phyloP scores from a whole-genome alignment of 1,284 basidiomycete species.

The Heimioporus retisporus region DNA sequence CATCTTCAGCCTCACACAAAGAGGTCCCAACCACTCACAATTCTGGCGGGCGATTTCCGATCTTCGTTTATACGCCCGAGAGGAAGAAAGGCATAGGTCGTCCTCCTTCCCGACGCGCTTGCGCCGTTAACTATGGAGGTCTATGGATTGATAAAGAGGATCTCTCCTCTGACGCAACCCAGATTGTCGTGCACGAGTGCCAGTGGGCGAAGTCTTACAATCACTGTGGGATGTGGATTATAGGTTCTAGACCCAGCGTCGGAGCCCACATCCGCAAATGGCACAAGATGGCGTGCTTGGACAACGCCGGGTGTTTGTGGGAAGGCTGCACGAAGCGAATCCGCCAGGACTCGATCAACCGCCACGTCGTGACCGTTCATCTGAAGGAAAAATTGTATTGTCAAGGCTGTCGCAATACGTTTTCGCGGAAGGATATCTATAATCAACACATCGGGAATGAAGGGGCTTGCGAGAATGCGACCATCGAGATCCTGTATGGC shows the following conservation, averaged over 20 bases:
- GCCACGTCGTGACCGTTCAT: conserved; percentile 25
- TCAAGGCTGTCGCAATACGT: conserved; percentile 11
- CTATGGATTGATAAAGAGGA: conserved; percentile 19
- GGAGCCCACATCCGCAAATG: conserved; percentile 25
- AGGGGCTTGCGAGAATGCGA: conserved; percentile 3
- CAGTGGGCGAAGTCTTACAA: conserved; percentile 11
- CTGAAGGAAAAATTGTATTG: conserved; percentile 24
- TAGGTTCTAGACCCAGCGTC: conserved; percentile 3
- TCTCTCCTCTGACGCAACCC: background rate
- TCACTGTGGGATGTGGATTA: conserved; percentile 26
- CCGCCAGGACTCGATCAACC: conserved; percentile 18
- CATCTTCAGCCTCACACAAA: background rate
- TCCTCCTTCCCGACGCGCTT: background rate
- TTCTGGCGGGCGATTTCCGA: background rate
- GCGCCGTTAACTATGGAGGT: conserved; percentile 13
- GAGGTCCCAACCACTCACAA: too few species aligned
- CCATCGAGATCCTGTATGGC: conserved; percentile 17
- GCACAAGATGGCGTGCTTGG: background rate
- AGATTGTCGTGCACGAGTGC: conserved; percentile 20
- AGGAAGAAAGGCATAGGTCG: background rate
- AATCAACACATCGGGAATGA: conserved; percentile 11
- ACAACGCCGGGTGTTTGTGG: conserved; percentile 19
- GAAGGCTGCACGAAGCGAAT: conserved; percentile 18
- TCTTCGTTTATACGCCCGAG: background rate
- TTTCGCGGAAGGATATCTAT: conserved; percentile 22